Evolutionary conservation across 495 filamentous ascomycete genomes (phyloP), one percentile per base, ranked within the genome.

Genomic region (Gamarada debralockiae): DNA sequence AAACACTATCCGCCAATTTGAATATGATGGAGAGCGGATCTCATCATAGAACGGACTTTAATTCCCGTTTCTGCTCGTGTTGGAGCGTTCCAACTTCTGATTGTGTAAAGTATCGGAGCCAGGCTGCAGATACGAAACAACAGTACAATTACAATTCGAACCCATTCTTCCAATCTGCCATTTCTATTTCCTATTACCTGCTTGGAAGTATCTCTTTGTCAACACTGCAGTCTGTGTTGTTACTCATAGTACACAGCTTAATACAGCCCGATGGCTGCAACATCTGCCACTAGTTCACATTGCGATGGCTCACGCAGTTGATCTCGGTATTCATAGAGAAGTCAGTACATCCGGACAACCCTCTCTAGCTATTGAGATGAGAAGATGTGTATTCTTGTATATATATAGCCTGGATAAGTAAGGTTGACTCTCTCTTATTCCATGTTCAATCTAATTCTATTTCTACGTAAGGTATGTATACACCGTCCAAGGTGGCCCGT

Each of bases 291-390:
- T 48, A 8, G 8, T n/a, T 6, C 44, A 48, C 18, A 3, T 48
- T 33, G 44, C 44, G 3, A 48, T 48, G 44, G 21, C 44, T 6
- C 25, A 48, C 15, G 3, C 44, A 3, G 25, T 48, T 14, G 44
- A 48, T n/a, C 44, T 48, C 9, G 44, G 44, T 3, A 29, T 48
- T 3, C 44, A 48, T 34, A 3, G 44, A 3, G 44, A 48, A 33
- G 9, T 34, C 15, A 33, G 44, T 5, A 23, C 8, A n/a, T 31
- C 22, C 9, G 3, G 9, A 14, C 7, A 23, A 10, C 25, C 25
- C 24, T n/a, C 12, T 34, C 10, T 34, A 14, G 44, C 44, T 29
- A 18, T 48, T 33, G 22, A 48, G 14, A 33, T 48, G 27, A 14
- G 44, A 21, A 20, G 44, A 21, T 8, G 44, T 3, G 15, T 48